Conservation (phyloP, 495 filamentous ascomycete species). For the Neurospora sp. region DNA sequence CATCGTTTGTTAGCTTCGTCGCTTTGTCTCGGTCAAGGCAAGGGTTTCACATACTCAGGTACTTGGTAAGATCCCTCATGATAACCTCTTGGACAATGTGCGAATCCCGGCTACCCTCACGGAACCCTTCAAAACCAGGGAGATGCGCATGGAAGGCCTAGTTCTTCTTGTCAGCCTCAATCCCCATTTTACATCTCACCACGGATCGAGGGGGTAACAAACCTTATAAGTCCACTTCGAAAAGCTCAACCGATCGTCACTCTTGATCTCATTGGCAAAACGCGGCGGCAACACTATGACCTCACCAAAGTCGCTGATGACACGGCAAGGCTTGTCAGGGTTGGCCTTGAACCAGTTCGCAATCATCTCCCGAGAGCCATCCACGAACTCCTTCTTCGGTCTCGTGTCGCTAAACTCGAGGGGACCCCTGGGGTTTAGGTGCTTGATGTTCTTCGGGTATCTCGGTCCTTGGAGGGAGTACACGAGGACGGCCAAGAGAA, state of each 20-base stretch:
- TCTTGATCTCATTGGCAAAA: slow-evolving; percentile 40
- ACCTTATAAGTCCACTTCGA: slow-evolving; percentile 28
- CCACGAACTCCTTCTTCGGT: slow-evolving; percentile 8
- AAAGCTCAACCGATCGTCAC: slow-evolving; percentile 28
- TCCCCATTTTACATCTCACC: too few species aligned
- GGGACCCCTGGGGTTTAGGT: slow-evolving; percentile 8
- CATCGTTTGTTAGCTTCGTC: neutral
- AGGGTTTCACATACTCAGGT: slow-evolving; percentile 22
- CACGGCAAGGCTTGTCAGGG: slow-evolving; percentile 15
- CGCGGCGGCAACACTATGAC: slow-evolving; percentile 34
- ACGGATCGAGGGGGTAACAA: neutral
- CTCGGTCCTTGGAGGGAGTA: neutral
- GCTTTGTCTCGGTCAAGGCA: neutral
- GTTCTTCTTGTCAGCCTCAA: neutral
- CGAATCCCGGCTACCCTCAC: slow-evolving; percentile 11
- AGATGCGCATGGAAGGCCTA: slow-evolving; percentile 36
- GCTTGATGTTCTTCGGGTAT: neutral
- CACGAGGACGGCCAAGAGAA: neutral
- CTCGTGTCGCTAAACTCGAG: slow-evolving; percentile 10
- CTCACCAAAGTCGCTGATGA: slow-evolving; percentile 19
- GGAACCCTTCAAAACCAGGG: slow-evolving; percentile 38
- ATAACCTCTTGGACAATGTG: slow-evolving; percentile 29
- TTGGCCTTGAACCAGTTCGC: slow-evolving; percentile 7
- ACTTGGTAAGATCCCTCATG: slow-evolving; percentile 38
- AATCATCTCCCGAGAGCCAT: slow-evolving; percentile 2